Conservation (phyloP, 2,329 filamentous ascomycete genomes). For the Beauveria caledonica region DNA sequence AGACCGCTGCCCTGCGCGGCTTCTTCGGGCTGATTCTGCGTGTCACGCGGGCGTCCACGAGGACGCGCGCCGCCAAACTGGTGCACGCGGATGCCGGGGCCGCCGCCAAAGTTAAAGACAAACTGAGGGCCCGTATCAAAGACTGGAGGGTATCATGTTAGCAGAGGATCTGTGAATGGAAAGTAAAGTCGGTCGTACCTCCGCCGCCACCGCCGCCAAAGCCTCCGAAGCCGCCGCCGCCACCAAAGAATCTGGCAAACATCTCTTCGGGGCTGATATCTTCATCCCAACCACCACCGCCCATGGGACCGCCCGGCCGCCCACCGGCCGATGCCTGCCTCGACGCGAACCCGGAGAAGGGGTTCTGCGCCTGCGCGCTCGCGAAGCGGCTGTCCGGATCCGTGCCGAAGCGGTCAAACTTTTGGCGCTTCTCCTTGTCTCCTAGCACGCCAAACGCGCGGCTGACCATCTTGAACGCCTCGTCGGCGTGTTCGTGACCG, state of each 20-base stretch:
- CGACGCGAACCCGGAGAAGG: constrained; percentile 12
- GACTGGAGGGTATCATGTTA: constrained; percentile 24
- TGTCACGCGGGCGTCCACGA: constrained; percentile 63
- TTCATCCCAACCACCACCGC: constrained; percentile 58
- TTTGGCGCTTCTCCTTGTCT: constrained; percentile 85
- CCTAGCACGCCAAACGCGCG: constrained; percentile 88
- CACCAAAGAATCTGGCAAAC: constrained; percentile 94
- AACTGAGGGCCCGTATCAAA: constrained; percentile 80
- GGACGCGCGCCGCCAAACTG: constrained; percentile 82
- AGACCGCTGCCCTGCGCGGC: constrained; percentile 38
- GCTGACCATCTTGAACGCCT: constrained; percentile 97
- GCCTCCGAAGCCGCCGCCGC: constrained; percentile 61
- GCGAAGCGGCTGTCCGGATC: constrained; percentile 87
- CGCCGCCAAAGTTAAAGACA: constrained; percentile 90
- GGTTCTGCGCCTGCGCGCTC: constrained; percentile 39
- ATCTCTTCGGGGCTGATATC: constrained; percentile 95
- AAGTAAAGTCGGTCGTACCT: constrained; percentile 23
- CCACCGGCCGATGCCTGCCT: constrained; percentile 34
- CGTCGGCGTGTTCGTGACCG: constrained; percentile 87
- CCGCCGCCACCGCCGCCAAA: constrained; percentile 27
- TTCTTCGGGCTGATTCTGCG: constrained; percentile 39
- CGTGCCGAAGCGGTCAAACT: constrained; percentile 81
- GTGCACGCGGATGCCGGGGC: constrained; percentile 85
- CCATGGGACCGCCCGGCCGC: constrained; percentile 24
- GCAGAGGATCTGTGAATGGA: not conserved